Conservation (phyloP, 2,329 filamentous ascomycete species). For the Aspergillus spinulosporus region DNA sequence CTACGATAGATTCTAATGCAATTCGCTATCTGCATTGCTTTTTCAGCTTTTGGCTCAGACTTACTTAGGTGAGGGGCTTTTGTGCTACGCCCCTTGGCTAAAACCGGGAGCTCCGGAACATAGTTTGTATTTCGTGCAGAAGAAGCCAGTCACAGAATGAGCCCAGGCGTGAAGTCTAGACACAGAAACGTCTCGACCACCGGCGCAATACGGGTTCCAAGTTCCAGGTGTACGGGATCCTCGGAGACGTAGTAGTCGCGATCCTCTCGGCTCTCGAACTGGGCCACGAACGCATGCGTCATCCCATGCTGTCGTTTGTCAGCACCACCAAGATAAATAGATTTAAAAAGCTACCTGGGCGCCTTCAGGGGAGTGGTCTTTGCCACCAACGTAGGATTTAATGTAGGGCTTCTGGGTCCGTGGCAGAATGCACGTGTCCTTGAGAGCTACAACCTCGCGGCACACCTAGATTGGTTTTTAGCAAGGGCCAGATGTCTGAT, state of each 20-base stretch:
- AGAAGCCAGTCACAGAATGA: not conserved
- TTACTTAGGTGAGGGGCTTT: no score
- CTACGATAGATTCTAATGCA: no score
- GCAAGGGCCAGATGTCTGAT: not conserved
- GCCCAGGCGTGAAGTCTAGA: not conserved
- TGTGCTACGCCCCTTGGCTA: no score
- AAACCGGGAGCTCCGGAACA: no score
- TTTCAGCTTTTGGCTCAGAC: no score
- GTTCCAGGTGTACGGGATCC: conserved; percentile 64
- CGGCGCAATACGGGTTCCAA: conserved; percentile 34
- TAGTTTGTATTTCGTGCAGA: not conserved
- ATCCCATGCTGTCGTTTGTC: conserved; percentile 55
- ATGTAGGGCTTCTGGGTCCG: conserved; percentile 49
- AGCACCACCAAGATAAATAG: not conserved
- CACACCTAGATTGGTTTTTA: conserved; percentile 55
- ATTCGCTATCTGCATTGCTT: no score
- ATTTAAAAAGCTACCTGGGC: conserved; percentile 51
- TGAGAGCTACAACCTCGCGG: conserved; percentile 48
- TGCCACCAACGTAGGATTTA: conserved; percentile 9
- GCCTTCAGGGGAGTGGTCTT: conserved; percentile 43
- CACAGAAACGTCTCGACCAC: not conserved
- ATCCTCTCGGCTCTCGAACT: conserved; percentile 65
- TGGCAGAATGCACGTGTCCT: conserved; percentile 61
- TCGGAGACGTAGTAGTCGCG: conserved; percentile 66
- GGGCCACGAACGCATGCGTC: conserved; percentile 68